Percentiles rank a stretch among this genome's conserved stretches.
These are phyloP conservation scores for Astragalus glycyphyllos DNA, from an alignment of 306 rosid species.

Conservation along the genomic window DNA sequence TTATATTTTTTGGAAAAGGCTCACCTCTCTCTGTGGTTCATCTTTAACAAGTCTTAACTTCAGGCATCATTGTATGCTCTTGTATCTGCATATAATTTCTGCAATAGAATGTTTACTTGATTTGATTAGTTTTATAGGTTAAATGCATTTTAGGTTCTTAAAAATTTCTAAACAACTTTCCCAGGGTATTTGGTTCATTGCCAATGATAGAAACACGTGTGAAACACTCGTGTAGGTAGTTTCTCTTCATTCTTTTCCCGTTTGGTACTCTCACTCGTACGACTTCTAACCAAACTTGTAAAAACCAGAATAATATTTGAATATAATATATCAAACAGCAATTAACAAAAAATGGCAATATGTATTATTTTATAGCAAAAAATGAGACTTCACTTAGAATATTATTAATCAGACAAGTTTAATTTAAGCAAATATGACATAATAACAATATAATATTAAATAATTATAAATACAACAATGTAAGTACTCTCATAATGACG, in stretches of 20 bases:
- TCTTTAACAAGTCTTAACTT: constrained; percentile 31
- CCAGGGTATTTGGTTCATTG: neutral
- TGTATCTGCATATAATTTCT: constrained; percentile 31
- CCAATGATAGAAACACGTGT: neutral
- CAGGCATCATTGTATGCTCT: neutral
- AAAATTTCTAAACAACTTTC: neutral
- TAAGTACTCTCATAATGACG: too few species aligned
- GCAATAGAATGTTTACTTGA: constrained; percentile 3
- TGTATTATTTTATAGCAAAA: too few species aligned
- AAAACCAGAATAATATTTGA: too few species aligned
- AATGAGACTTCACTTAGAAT: too few species aligned
- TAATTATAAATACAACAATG: too few species aligned
- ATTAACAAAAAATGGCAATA: too few species aligned
- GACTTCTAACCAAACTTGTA: too few species aligned
- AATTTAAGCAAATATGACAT: too few species aligned
- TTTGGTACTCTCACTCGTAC: too few species aligned
- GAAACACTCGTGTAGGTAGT: neutral
- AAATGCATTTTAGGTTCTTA: neutral
- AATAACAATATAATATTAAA: too few species aligned
- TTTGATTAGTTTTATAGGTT: neutral
- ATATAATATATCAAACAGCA: too few species aligned
- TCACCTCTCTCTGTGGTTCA: constrained; percentile 30
- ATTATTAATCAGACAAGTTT: too few species aligned
- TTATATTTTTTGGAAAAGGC: constrained; percentile 15
- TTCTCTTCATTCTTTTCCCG: neutral